Base-by-base conservation (phyloP, 441 rosid genomes). In the Gossypium lobatum region DNA sequence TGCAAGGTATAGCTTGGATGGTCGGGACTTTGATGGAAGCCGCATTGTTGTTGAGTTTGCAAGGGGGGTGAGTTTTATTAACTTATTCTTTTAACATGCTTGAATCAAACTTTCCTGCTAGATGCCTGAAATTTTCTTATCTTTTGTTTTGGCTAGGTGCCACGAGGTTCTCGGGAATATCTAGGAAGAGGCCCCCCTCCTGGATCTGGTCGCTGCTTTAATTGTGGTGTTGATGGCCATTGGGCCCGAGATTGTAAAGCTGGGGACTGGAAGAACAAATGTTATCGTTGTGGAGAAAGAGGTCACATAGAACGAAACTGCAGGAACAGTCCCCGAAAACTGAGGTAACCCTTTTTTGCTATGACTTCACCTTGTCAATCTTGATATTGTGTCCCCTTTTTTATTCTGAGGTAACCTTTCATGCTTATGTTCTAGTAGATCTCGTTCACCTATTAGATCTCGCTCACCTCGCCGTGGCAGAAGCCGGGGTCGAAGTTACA, bases 201-300 rank as follows among this genome's bases (percentile, higher is more conserved):
- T n/a, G 93, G 93, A 39, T 84, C 90, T 55, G 93, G 95, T 0
- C 91, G 93, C 25, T 92, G 97, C 79, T 92, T 92, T 72, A 92
- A 90, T 75, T 92, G 97, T 76, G 97, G 97, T 69, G 77, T 90
- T 55, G 97, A 90, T 87, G 97, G 95, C 16, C 97, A 91, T 67
- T 88, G 95, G 97, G 97, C 95, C 74, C 81, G 95, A 73, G 95
- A 91, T 68, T 89, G 97, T 85, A 88, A 86, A 66, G 88, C 93
- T 73, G 95, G 91, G 66, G 95, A 91, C 75, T 89, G 93, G 95
- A 89, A 91, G 84, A 89, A 88, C 76, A 88, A 88, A 72, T 91
- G 95, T 61, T 91, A 89, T 23, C 88, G 93, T 42, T 89, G 95
- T 77, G 95, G 93, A 57, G 91, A 86, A 61, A 78, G 95, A 70